Conservation (phyloP, 1,284 basidiomycete genomes). For the Mycena sp. region DNA sequence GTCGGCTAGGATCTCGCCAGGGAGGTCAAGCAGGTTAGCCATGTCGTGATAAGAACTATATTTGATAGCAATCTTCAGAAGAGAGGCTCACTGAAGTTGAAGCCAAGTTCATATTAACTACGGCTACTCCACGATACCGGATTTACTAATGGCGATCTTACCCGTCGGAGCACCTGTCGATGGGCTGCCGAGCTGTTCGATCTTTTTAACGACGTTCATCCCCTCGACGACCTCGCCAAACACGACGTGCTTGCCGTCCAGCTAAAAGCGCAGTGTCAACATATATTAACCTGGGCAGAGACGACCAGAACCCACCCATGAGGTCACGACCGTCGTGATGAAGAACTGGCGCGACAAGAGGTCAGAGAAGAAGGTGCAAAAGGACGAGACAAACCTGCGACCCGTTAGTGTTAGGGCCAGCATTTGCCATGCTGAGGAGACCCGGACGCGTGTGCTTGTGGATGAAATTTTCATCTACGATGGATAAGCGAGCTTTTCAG, state of each 20-base stretch:
- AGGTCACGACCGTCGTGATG: slow-evolving; percentile 80
- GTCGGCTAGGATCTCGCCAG: too few relatives aligned
- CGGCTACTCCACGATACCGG: slow-evolving; percentile 57
- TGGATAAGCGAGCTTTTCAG: not conserved
- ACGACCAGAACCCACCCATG: slow-evolving; percentile 42
- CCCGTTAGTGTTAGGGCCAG: slow-evolving; percentile 72
- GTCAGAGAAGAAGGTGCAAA: slow-evolving; percentile 13
- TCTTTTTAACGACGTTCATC: slow-evolving; percentile 63
- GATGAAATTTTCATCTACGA: slow-evolving; percentile 85
- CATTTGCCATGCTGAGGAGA: slow-evolving; percentile 91
- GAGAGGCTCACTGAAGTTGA: too few relatives aligned
- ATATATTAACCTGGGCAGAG: slow-evolving; percentile 24
- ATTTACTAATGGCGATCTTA: slow-evolving; percentile 60
- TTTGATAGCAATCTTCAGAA: too few relatives aligned
- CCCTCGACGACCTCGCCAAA: slow-evolving; percentile 82
- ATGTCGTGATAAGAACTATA: too few relatives aligned
- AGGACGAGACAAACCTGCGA: slow-evolving; percentile 50
- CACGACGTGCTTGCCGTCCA: slow-evolving; percentile 84
- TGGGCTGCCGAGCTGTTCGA: slow-evolving; percentile 68
- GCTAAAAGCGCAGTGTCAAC: slow-evolving; percentile 59
- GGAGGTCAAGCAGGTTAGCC: too few relatives aligned
- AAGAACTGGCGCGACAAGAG: slow-evolving; percentile 65
- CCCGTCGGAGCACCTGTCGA: slow-evolving; percentile 58
- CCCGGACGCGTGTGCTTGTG: slow-evolving; percentile 86
- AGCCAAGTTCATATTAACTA: too few relatives aligned